Evolutionary conservation across 441 rosid species (phyloP).

Genomic region (Populus hybrid): DNA sequence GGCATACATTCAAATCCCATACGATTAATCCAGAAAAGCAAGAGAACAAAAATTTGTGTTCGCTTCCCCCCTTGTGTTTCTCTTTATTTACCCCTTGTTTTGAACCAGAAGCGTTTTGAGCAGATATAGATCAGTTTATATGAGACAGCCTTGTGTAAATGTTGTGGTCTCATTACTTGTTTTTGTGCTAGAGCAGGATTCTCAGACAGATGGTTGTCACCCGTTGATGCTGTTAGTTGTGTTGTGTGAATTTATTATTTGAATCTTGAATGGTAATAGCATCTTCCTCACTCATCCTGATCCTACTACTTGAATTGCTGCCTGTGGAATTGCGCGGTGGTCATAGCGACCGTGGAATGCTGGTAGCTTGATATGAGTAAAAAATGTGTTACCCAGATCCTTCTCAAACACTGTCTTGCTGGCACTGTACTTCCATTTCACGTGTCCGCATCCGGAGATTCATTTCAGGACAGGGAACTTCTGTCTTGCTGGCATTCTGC

Average conservation of each 20-base stretch:
- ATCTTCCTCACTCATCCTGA: neutral
- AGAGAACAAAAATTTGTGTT: neutral
- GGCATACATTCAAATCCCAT: conserved; percentile 74
- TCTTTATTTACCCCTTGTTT: neutral
- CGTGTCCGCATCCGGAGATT: neutral
- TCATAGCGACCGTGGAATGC: neutral
- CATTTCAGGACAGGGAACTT: neutral
- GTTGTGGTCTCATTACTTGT: neutral
- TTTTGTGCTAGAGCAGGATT: neutral
- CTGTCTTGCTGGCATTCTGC: neutral
- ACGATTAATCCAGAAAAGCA: conserved; percentile 35
- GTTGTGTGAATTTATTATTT: neutral
- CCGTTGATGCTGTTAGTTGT: neutral
- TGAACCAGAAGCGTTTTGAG: conserved; percentile 13
- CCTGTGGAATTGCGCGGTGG: neutral
- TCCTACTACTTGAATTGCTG: neutral
- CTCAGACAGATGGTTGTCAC: neutral
- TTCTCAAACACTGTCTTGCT: neutral
- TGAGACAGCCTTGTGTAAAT: conserved; percentile 5
- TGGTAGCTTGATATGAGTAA: neutral
- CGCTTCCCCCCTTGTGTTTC: neutral
- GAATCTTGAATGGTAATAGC: neutral
- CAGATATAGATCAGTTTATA: conserved; percentile 7
- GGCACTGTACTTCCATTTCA: neutral
- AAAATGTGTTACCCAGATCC: neutral